phyloP scores from a whole-genome alignment of 140 eudicot genomes.

The Cichorium intybus region DNA sequence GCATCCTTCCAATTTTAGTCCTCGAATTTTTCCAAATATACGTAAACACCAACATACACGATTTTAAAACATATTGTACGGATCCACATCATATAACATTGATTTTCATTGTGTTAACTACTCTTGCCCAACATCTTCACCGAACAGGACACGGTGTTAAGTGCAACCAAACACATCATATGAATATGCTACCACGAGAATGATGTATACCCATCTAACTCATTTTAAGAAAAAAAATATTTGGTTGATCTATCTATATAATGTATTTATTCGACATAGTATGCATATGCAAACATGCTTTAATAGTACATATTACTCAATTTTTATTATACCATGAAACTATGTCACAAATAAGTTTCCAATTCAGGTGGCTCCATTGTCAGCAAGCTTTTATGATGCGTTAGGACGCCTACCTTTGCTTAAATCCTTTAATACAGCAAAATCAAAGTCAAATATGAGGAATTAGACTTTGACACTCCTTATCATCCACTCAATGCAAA shows the following conservation, averaged over 20 bases:
- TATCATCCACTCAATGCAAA: slow-evolving; percentile 20
- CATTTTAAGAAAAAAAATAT: neutral
- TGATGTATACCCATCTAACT: neutral
- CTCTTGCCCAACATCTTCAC: neutral
- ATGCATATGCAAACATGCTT: too few relatives aligned
- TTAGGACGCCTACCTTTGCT: slow-evolving; percentile 17
- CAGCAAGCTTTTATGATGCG: slow-evolving; percentile 1
- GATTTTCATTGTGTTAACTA: neutral
- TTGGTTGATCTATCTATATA: too few relatives aligned
- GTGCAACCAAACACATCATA: slow-evolving; percentile 9
- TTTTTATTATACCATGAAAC: neutral
- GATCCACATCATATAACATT: neutral
- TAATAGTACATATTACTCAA: too few relatives aligned
- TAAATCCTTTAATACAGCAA: neutral
- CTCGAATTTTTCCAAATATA: too few relatives aligned
- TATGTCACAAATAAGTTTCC: neutral
- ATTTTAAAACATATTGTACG: too few relatives aligned
- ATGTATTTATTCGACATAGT: too few relatives aligned
- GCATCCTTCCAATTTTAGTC: neutral
- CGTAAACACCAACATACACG: too few relatives aligned
- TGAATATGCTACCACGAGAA: neutral
- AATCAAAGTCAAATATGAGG: slow-evolving; percentile 10
- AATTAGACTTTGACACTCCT: slow-evolving; percentile 1
- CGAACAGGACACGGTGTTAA: neutral
- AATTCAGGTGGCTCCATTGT: neutral